Percentiles rank a stretch among this genome's conserved stretches.
Conservation (phyloP, 345 rosid species). For the Moringa oleifera region DNA sequence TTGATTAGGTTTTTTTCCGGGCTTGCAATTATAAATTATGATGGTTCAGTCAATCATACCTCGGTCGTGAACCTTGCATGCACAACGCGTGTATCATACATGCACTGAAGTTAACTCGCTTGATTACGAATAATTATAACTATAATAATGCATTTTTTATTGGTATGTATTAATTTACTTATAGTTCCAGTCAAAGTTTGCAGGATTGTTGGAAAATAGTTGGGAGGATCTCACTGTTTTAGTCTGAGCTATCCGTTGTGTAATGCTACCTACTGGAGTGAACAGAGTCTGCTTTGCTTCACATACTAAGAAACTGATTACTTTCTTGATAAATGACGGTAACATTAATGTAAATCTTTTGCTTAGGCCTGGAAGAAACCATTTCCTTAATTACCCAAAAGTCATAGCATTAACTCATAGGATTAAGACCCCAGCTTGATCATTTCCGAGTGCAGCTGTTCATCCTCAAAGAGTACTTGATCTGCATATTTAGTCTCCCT, state of each 20-base stretch:
- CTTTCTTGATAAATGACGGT: too few relatives aligned
- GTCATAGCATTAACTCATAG: conserved; percentile 10
- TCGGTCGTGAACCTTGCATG: conserved; percentile 29
- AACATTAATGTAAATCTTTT: neutral
- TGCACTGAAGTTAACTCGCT: conserved; percentile 4
- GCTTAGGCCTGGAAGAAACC: conserved; percentile 21
- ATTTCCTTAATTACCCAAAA: neutral
- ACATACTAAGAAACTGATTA: conserved; percentile 3
- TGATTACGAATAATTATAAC: neutral
- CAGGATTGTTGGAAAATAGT: conserved; percentile 25
- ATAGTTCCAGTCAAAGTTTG: conserved; percentile 19
- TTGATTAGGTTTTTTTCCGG: conserved; percentile 5
- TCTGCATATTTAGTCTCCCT: conserved; percentile 16
- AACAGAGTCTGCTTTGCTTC: conserved; percentile 4
- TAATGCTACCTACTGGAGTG: neutral
- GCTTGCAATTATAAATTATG: neutral
- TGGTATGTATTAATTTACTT: neutral
- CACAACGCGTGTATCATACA: conserved; percentile 11
- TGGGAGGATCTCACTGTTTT: conserved; percentile 21
- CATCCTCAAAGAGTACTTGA: too few relatives aligned
- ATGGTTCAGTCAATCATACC: conserved; percentile 22
- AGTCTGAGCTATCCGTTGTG: neutral
- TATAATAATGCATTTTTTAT: neutral
- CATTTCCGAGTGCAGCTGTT: neutral
- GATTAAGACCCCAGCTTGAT: conserved; percentile 8